Evolutionary conservation across 2,329 filamentous ascomycete genomes (phyloP).

Genomic region (Lachnellula arida): DNA sequence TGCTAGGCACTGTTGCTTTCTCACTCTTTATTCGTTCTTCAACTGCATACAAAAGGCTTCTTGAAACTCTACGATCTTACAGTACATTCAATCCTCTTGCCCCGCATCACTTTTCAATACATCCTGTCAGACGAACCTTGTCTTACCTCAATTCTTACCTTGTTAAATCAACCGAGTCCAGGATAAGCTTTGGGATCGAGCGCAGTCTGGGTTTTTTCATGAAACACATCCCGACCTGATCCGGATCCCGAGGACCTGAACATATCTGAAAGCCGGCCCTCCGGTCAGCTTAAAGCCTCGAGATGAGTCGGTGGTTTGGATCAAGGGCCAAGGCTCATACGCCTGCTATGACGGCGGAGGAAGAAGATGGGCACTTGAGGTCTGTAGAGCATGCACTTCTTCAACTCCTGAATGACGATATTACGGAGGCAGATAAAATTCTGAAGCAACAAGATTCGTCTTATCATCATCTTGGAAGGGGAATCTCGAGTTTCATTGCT

Average conservation of each 20-base stretch:
- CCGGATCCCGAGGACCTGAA: constrained; percentile 4
- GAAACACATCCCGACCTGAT: constrained; percentile 3
- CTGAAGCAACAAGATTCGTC: constrained; percentile 70
- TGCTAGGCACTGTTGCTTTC: not conserved
- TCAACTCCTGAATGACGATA: constrained; percentile 84
- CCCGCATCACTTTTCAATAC: no score
- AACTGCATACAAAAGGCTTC: not conserved
- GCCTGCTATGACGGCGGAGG: constrained; percentile 30
- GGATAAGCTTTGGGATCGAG: not conserved
- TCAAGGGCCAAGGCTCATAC: constrained; percentile 19
- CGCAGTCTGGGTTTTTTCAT: not conserved
- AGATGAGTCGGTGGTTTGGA: constrained; percentile 32
- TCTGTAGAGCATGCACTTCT: constrained; percentile 61
- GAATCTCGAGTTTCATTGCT: constrained; percentile 78
- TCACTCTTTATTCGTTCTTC: not conserved
- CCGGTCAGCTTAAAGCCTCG: constrained; percentile 6
- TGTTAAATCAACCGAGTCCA: no score
- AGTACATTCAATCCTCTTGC: no score
- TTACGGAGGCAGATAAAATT: constrained; percentile 73
- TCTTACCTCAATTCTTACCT: no score
- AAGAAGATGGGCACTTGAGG: constrained; percentile 51
- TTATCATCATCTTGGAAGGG: constrained; percentile 82
- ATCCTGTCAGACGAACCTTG: no score
- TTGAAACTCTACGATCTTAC: not conserved
- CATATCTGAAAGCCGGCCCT: constrained; percentile 1